Evolutionary conservation across 129 eudicot genomes (phyloP), one percentile per base, ranked within the genome.

Genomic region (Oenanthe sinensis): DNA sequence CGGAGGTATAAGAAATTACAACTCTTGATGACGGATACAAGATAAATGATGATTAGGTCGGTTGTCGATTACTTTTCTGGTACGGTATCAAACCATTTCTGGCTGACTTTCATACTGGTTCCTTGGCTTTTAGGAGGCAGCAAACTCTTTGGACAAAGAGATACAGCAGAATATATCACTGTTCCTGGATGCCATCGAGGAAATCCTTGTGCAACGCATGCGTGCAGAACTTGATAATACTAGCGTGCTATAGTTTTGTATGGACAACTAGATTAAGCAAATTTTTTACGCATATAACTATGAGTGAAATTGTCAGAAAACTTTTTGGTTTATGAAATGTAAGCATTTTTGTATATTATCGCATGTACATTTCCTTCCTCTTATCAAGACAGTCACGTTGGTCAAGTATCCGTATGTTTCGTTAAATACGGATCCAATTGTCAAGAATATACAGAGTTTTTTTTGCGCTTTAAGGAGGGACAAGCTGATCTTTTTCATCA

Each of bases 181-280:
- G 83, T 91, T 91, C 60, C 79, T 87, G 30, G 90, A 93, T 69
- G 86, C 88, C 72, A 79, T 89, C 49, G 97, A 93, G 81, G 96
- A 85, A 79, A 85, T 87, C 78, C 85, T 89, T 15, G 72, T 83
- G 86, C 92, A 89, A 82, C 86, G 81, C 74, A 89, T 87, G 88
- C 86, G 85, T 5, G 47, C 78, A 37, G 86, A 90, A 81, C 81
- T 62, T 58, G 75, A 62, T 74, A 60, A 39, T 62, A 68, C 76
- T 44, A n/a, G 16, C 3, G 74, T 40, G 30, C 71, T 82, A 49
- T 85, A 83, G 82, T 54, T 22, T 30, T 42, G 4, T 42, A 24
- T 24, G 11, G 78, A 2, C 17, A 4, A 26, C 17, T 15, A 0
- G 37, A 8, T 0, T 5, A 43, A n/a, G n/a, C n/a, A n/a, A n/a